Base-by-base conservation (phyloP, 2,329 filamentous ascomycete species). In the Aspergillus costaricaensis region DNA sequence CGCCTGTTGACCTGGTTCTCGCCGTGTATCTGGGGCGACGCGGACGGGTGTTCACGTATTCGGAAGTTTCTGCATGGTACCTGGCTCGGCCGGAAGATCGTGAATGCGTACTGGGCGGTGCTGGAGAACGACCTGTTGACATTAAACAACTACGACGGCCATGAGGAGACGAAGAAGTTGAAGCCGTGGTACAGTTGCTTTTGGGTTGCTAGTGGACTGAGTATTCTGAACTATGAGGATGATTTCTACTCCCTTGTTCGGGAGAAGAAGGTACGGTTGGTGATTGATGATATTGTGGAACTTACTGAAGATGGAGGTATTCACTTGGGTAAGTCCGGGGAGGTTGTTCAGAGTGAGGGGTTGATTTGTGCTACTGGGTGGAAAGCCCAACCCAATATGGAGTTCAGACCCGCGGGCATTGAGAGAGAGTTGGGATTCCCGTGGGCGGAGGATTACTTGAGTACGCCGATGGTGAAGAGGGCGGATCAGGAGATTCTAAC, bases 1-100 rank as follows among this genome's bases (percentile, higher is more conserved):
- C 86, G 90, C 0, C 81, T 90, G 64, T 76, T 92, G 56, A 89
- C 86, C 2, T 92, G 88, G 86, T 86, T 93, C 74, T 88, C 85
- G 55, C 90, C 91, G 0, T 92, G 89, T 70, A 82, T 89, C 14
- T 93, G 88, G 87, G 88, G 87, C 4, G 79, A 81, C 1, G 83
- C 81, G 2, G 87, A 87, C 68, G 88, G 87, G 1, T 89, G 83
- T 36, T 7, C 55, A 9, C 68, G 65, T 10, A 65, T 82, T 1
- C 77, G 82, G 6, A 66, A 68, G 3, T 79, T 84, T 56, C 67
- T 87, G 19, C 84, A 87, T 62, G 71, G 75, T 2, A 85, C 83
- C 0, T 78, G 76, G 71, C 57, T 85, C 0, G 84, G 85, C 2
- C 77, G 82, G 12, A 79, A 78, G 7, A 72, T 73, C 0, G 66